phyloP scores from a whole-genome alignment of 768 basidiomycete species.

The Cystofilobasidium capitatum region DNA sequence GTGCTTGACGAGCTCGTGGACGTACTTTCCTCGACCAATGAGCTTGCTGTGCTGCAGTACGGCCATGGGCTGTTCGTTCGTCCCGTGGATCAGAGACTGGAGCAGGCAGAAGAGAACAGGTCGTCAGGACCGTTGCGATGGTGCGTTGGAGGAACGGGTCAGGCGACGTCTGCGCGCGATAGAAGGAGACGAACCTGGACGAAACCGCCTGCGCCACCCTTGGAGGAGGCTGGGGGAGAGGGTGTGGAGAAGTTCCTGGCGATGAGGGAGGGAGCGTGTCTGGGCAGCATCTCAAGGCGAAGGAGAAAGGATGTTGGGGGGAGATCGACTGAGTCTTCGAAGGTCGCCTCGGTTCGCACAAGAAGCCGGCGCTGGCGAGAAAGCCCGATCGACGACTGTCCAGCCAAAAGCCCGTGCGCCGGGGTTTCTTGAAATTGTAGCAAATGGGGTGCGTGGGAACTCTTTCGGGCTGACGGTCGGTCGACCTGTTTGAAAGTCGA shows the following conservation, averaged over 20 bases:
- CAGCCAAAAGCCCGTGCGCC: no score
- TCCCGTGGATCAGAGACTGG: slow-evolving; percentile 85
- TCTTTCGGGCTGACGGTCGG: background rate
- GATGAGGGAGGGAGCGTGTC: background rate
- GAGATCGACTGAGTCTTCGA: no score
- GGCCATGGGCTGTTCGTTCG: slow-evolving; percentile 71
- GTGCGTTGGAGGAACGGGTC: background rate
- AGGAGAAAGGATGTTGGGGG: background rate
- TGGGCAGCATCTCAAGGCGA: background rate
- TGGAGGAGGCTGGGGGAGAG: background rate
- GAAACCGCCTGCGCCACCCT: background rate
- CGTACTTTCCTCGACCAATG: slow-evolving; percentile 86
- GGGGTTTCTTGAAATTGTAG: no score
- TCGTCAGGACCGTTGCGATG: no score
- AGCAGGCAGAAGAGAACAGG: background rate
- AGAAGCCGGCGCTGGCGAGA: no score
- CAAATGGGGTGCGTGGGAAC: no score
- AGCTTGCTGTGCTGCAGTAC: slow-evolving; percentile 73
- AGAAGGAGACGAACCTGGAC: background rate
- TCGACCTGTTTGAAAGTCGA: background rate
- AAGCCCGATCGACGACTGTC: no score
- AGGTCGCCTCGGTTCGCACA: no score
- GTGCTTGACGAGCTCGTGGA: slow-evolving; percentile 83
- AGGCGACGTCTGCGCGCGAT: background rate
- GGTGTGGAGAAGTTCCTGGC: background rate